These are phyloP conservation scores for Pseudotulostoma volvatum DNA, from an alignment of 495 filamentous ascomycete species.

Conservation along the genomic window DNA sequence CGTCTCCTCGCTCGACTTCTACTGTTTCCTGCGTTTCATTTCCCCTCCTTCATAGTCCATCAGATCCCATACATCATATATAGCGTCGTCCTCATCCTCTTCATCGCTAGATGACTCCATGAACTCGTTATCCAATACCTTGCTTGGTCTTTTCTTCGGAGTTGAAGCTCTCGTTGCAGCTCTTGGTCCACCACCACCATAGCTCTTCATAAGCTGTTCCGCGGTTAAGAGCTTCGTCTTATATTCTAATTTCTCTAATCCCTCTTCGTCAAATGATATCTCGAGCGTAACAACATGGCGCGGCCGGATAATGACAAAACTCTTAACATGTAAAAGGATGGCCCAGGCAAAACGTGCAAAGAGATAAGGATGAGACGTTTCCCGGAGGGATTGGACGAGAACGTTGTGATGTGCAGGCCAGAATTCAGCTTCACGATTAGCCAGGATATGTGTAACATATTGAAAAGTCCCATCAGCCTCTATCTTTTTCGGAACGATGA, in stretches of 20 bases:
- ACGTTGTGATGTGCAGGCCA: background rate
- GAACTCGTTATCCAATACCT: background rate
- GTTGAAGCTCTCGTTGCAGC: background rate
- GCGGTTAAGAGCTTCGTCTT: background rate
- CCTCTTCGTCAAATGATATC: background rate
- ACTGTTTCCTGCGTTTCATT: background rate
- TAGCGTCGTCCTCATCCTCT: background rate
- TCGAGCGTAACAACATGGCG: background rate
- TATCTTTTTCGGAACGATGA: background rate
- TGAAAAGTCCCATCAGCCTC: background rate
- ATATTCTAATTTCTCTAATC: background rate
- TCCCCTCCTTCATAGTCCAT: background rate
- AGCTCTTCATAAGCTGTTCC: background rate
- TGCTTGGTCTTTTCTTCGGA: background rate
- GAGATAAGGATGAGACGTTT: slow-evolving; percentile 2
- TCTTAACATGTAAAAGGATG: slow-evolving; percentile 1
- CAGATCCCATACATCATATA: too few species aligned
- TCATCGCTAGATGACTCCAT: background rate
- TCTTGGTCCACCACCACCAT: background rate
- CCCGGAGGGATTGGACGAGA: background rate
- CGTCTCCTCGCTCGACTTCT: background rate
- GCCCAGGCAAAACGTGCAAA: slow-evolving; percentile 7
- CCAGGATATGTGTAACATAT: background rate
- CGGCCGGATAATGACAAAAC: background rate
- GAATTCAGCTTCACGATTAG: background rate